phyloP scores from a whole-genome alignment of 495 filamentous ascomycete genomes.

The Glarea lozoyensis region DNA sequence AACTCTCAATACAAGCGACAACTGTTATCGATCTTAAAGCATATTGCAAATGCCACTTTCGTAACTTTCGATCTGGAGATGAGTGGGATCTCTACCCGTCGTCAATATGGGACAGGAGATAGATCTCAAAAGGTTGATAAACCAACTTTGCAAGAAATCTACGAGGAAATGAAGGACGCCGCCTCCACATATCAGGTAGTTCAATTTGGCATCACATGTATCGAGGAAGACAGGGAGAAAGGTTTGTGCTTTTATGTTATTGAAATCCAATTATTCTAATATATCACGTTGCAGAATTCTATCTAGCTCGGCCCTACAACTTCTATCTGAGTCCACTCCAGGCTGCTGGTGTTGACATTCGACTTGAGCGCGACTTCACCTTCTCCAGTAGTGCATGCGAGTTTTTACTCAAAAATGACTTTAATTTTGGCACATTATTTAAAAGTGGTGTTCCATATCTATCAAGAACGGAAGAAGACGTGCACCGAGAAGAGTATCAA shows the following conservation, averaged over 20 bases:
- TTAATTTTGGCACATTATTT: slow-evolving; percentile 50
- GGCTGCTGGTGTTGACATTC: slow-evolving; percentile 15
- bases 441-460: slow-evolving; percentile 58
- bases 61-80: slow-evolving; percentile 72
- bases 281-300: slow-evolving; percentile 34
- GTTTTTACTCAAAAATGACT: slow-evolving; percentile 55
- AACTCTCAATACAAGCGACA: slow-evolving; percentile 39
- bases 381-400: slow-evolving; percentile 42
- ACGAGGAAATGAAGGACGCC: slow-evolving; percentile 51
- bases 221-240: slow-evolving; percentile 40
- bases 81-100: slow-evolving; percentile 20
- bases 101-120: not conserved
- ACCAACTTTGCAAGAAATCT: slow-evolving; percentile 51
- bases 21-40: slow-evolving; percentile 49
- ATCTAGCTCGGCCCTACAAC: slow-evolving; percentile 60
- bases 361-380: slow-evolving; percentile 27
- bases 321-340: slow-evolving; percentile 51
- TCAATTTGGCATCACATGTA: slow-evolving; percentile 68
- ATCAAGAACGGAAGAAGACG: slow-evolving; percentile 51
- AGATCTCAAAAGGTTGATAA: slow-evolving; percentile 11
- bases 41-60: slow-evolving; percentile 53
- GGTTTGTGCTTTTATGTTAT: slow-evolving; percentile 22
- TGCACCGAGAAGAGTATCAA: slow-evolving; percentile 28
- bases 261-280: not conserved
- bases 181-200: slow-evolving; percentile 65